Base-by-base conservation (phyloP, 31 red algal genomes). In the Asparagopsis taxiformis region DNA sequence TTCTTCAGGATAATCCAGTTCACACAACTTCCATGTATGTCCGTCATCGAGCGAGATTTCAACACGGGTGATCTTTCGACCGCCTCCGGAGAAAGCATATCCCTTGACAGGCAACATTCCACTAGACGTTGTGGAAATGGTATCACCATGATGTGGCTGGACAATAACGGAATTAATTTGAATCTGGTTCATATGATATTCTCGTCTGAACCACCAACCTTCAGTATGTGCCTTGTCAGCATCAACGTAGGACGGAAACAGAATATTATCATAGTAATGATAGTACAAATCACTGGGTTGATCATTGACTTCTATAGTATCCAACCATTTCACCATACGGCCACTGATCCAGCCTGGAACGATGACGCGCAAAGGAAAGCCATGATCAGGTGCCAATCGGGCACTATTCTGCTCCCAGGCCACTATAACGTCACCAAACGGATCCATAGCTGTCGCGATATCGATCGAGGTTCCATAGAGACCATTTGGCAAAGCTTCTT, bases 241-340 rank as follows among this genome's bases (percentile, higher is more conserved):
- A 23, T 85, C 59, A 20, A 85, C 75, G 51, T 64, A 51, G 0
- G 80, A 61, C 0, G 80, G 80, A 31, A 87, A 51, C 38, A 79
- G 68, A 9, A 62, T 46, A 43, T 87, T 79, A 48, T 87, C 82
- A 0, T 60, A 56, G 36, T 51, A 79, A 38, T 69, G 61, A 58
- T 79, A 87, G 1, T 68, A 74, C 20, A 69, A 69, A 1, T 74
- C 20, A 0, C 58, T 68, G 20, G 71, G 32, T 3, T 32, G 20
- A 22, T 36, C 46, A 16, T 44, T 67, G n/a, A 77, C 73, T 19
- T 53, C 59, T 32, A 87, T 68, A 22, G 30, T 19, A 3, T 44
- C 10, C n/a, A 87, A 73, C 82, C 82, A 87, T 30, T 87, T 87
- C n/a, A 87, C 85, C 54, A 55, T 85, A 1, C 85, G 85, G 20